Base-by-base conservation (phyloP, 2,329 filamentous ascomycete species). In the Trichoderma semiorbis region DNA sequence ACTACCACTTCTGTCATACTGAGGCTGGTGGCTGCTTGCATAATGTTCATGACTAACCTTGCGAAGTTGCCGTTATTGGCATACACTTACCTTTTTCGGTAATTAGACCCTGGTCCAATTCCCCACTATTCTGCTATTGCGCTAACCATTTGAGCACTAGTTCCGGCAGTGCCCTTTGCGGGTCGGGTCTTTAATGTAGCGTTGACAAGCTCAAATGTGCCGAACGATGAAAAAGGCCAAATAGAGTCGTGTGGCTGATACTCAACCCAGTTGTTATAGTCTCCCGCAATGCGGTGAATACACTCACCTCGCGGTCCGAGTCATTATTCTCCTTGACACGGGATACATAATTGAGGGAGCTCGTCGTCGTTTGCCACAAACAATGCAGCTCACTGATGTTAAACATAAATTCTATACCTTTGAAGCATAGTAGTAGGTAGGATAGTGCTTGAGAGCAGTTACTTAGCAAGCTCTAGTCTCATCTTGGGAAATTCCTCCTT, bases 21-120 rank as follows among this genome's bases (percentile, higher is more conserved):
- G 39, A 43, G 21, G 47, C 47, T 12, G n/a, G 47, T 53, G 47
- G 47, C 47, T 53, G 47, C 47, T 53, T 53, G 47, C 47, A 53
- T 24, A 53, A 53, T 53, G 47, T 1, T 53, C 47, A 24, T 53
- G 47, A 53, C 47, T 53, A 24, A 53, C 3, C n/a, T n/a, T 43
- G 39, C 3, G n/a, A 0, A 43, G 0, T 43, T 43, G 39, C 39
- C 39, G 39, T 43, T 43, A n/a, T 10, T 43, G 39, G 39, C 39
- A 43, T 43, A 5, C 16, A n/a, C 39, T 43, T 43, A n/a, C 39
- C 16, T 1, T n/a, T 43, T 43, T n/a, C 1, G 39, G 39, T 5
- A 43, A 43, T 43, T 43, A 1, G 39, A 43, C 39, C 39, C 39
- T 43, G 39, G 36, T 39, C 18, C 16, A 8, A 7, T 18, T 18